Evolutionary conservation across 2,329 filamentous ascomycete genomes (phyloP).

Genomic region (Phaeoacremonium minimum): DNA sequence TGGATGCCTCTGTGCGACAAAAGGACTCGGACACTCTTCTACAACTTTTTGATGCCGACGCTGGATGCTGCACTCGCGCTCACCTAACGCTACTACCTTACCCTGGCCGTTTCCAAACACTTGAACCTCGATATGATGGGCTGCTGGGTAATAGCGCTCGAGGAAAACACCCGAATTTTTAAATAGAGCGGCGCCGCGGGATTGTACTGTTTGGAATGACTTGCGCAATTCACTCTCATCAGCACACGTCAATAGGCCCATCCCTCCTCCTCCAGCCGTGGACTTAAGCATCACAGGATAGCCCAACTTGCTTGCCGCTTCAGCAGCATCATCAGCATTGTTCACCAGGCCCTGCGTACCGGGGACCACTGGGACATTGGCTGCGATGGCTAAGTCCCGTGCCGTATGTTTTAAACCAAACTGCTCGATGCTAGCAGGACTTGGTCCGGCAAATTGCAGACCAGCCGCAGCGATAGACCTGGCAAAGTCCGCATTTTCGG

Average conservation of each 20-base stretch:
- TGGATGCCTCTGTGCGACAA: slow-evolving; percentile 29
- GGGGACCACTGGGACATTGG: slow-evolving; percentile 35
- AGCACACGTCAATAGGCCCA: slow-evolving; percentile 56
- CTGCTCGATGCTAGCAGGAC: slow-evolving; percentile 43
- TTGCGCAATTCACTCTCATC: slow-evolving; percentile 44
- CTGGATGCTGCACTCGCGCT: slow-evolving; percentile 66
- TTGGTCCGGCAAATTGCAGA: slow-evolving; percentile 54
- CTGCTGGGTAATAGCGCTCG: slow-evolving; percentile 56
- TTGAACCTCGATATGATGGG: slow-evolving; percentile 66
- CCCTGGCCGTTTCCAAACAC: slow-evolving; percentile 60
- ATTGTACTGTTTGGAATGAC: slow-evolving; percentile 50
- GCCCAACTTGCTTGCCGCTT: slow-evolving; percentile 23
- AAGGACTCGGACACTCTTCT: slow-evolving; percentile 65
- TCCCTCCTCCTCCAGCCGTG: slow-evolving; percentile 59
- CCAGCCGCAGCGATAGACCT: slow-evolving; percentile 44
- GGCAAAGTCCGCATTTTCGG: slow-evolving; percentile 59
- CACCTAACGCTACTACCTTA: slow-evolving; percentile 54
- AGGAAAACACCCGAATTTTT: slow-evolving; percentile 59
- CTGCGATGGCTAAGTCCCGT: slow-evolving; percentile 44
- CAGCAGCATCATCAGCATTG: slow-evolving; percentile 44
- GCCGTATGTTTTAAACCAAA: slow-evolving; percentile 58
- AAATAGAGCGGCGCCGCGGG: slow-evolving; percentile 53
- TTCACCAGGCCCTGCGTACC: slow-evolving; percentile 14
- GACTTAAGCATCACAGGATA: slow-evolving; percentile 48
- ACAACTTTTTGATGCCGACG: slow-evolving; percentile 67